Percentiles rank a stretch among this genome's conserved stretches.
phyloP scores from a whole-genome alignment of 768 basidiomycete genomes.

The Chiua virens region DNA sequence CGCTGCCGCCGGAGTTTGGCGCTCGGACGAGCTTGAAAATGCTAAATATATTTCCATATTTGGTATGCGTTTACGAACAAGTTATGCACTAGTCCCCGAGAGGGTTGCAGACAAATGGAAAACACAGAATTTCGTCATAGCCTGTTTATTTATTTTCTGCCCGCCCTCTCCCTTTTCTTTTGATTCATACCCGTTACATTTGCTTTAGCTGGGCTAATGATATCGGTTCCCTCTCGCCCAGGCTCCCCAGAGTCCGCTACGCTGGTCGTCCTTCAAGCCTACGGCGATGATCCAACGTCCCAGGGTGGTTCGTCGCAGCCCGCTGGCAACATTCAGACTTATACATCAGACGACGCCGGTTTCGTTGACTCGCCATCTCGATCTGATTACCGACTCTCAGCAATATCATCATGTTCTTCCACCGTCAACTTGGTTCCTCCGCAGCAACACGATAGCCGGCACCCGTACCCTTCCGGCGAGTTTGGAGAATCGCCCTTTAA shows the following conservation, averaged over 20 bases:
- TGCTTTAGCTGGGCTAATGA: slow-evolving; percentile 10
- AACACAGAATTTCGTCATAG: slow-evolving; percentile 2
- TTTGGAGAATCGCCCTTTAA: slow-evolving; percentile 29
- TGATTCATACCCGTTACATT: slow-evolving; percentile 3
- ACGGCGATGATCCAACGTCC: slow-evolving; percentile 12
- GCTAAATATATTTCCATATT: slow-evolving; percentile 12
- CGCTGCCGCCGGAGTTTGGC: no score
- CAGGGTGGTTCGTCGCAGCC: not conserved
- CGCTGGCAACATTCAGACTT: not conserved
- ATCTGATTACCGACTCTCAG: slow-evolving; percentile 24
- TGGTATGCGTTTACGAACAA: slow-evolving; percentile 34
- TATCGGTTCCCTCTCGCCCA: slow-evolving; percentile 7
- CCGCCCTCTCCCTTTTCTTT: slow-evolving; percentile 4
- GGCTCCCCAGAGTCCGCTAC: slow-evolving; percentile 30
- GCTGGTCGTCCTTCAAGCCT: slow-evolving; percentile 27
- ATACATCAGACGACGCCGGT: slow-evolving; percentile 5
- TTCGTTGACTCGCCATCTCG: slow-evolving; percentile 15
- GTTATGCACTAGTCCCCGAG: slow-evolving; percentile 12
- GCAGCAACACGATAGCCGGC: slow-evolving; percentile 9
- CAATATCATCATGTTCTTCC: slow-evolving; percentile 25
- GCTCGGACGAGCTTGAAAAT: not conserved
- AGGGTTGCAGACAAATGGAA: not conserved
- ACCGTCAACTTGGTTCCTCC: slow-evolving; percentile 22
- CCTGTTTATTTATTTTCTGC: slow-evolving; percentile 19
- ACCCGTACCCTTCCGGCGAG: slow-evolving; percentile 16